Base-by-base conservation (phyloP, 2,329 filamentous ascomycete species). In the Amylocarpus encephaloides region DNA sequence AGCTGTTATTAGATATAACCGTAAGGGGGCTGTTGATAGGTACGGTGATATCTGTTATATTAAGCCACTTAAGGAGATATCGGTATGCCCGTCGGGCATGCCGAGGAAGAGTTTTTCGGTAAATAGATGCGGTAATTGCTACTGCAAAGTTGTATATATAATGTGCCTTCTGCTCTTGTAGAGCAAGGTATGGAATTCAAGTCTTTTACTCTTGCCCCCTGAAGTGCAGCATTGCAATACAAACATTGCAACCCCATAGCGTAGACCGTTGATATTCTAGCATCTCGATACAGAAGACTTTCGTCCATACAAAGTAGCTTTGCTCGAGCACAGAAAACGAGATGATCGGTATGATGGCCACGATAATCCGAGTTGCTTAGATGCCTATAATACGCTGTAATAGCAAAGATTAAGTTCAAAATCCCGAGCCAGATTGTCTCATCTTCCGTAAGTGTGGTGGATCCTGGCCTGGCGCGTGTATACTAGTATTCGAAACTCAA, bases 381-480 rank as follows among this genome's bases (percentile, higher is more conserved):
- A 41, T 59, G 50, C 13, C 51, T 50, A 40, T 54, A 55, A 13
- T 54, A 50, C 6, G 59, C 43, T 39, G 48, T 51, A 10, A 61
- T 60, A 10, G 59, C 60, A 35, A 61, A 60, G 3, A 63, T 48
- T 19, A 50, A 48, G 43, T 63, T 63, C 12, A 61, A n/a, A 2
- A 46, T 56, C 2, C 55, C 56, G n/a, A 62, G 52, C 55, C 57
- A 62, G 9, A 57, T 42, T 2, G 35, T 13, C 10, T 59, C 51
- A 10, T 58, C 53, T 6, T 12, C 16, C 12, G 51, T 42, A 1
- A 58, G 35, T 35, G 49, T 19, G 3, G 16, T 32, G 2, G 57
- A 39, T 10, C 35, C 39, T n/a, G 48, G 43, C 9, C 36, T 33
- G 12, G 58, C 60, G 9, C 26, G 15, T 5, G 36, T 19, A 34